Conservation (phyloP, 768 basidiomycete genomes). For the Suillus sp. region DNA sequence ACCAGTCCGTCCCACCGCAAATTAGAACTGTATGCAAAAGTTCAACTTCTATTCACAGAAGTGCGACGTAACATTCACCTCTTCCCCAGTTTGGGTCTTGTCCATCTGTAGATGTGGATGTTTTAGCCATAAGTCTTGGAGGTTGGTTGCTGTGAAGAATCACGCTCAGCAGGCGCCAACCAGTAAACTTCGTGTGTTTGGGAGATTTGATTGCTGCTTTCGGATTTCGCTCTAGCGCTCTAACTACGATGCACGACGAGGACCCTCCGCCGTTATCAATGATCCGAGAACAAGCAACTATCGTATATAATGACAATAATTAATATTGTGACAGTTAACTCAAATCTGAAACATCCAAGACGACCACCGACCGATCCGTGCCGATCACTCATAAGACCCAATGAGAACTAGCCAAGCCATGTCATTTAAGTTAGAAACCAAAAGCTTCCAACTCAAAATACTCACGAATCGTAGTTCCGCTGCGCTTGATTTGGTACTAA, state of each 20-base stretch:
- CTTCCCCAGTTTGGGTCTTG: conserved; percentile 47
- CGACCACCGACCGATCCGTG: conserved; percentile 12
- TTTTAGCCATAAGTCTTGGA: conserved; percentile 30
- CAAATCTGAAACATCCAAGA: conserved; percentile 5
- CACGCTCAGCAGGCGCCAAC: conserved; percentile 17
- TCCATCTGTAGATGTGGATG: conserved; percentile 26
- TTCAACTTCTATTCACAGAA: conserved; percentile 19
- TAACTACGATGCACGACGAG: conserved; percentile 27
- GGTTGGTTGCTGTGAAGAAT: conserved; percentile 23
- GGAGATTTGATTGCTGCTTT: conserved; percentile 32
- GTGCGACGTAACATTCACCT: conserved; percentile 28
- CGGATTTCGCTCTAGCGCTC: conserved; percentile 32
- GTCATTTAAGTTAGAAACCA: conserved; percentile 13
- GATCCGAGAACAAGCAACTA: background rate
- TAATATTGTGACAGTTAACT: background rate
- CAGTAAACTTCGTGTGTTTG: conserved; percentile 21
- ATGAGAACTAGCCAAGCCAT: conserved; percentile 28
- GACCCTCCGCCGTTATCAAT: background rate
- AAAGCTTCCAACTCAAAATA: conserved; percentile 13
- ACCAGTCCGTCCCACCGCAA: conserved; percentile 90
- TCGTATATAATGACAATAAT: background rate
- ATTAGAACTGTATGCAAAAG: conserved; percentile 59
- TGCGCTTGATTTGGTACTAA: conserved; percentile 32
- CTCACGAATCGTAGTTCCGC: conserved; percentile 35
- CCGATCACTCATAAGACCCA: conserved; percentile 21